Evolutionary conservation across 192 early-diverging fungal genomes (phyloP).

Genomic region (Coemansia asiatica): DNA sequence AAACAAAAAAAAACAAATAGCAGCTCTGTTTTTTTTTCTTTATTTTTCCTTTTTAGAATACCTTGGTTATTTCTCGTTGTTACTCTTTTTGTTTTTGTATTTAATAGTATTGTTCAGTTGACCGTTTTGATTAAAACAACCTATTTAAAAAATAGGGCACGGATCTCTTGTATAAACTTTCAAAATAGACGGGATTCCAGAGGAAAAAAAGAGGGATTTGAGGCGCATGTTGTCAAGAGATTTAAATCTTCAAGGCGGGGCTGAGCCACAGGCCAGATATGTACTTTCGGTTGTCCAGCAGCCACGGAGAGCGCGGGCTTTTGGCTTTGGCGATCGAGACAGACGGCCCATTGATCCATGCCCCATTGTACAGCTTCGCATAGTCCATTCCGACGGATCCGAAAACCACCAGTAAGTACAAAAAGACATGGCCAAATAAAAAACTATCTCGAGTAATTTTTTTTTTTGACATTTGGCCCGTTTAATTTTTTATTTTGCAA

Average conservation of each 20-base stretch:
- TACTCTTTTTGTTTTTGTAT: no score
- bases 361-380: conserved; percentile 32
- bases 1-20: no score
- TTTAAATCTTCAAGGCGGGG: background rate
- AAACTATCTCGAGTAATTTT: background rate
- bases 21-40: no score
- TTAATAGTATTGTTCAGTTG: no score
- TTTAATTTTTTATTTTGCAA: background rate
- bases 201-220: background rate
- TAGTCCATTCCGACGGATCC: conserved; percentile 22
- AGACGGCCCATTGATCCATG: conserved; percentile 46
- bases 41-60: no score
- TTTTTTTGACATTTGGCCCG: background rate
- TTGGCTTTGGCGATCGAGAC: conserved; percentile 20
- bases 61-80: no score
- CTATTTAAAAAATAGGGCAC: no score
- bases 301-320: conserved; percentile 27
- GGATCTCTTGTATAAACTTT: background rate
- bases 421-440: no score
- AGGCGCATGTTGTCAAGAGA: background rate
- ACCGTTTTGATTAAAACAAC: no score
- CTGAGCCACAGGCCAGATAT: conserved; percentile 4
- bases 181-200: background rate
- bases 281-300: conserved; percentile 41
- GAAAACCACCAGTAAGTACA: conserved; percentile 48